Evolutionary conservation across 441 rosid species (phyloP), one percentile per base, ranked within the genome.

Genomic region (Macaranga tanarius): DNA sequence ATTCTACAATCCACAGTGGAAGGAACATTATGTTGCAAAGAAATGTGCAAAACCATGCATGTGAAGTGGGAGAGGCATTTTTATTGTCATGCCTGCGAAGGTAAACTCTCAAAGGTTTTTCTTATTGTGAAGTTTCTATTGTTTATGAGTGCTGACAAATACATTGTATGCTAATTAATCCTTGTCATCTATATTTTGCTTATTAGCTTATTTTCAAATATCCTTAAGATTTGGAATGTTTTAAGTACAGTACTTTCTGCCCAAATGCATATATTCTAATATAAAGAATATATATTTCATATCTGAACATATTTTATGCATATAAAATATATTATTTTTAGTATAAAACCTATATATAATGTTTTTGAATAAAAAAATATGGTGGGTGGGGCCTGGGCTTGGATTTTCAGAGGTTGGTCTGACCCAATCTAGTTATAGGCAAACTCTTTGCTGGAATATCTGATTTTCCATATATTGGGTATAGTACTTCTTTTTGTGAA

Each of bases 11-110:
- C 58, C 92, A 92, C 75, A 70, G 90, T 81, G 98, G 97, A 75
- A 91, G 98, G 75, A 92, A 79, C 77, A 79, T 84, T 67, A 75
- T 71, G 74, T 65, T 76, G 70, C 86, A 88, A 57, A 87, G 89
- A 86, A 90, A 89, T 80, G 80, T 81, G 72, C 98, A 94, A 79
- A 90, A 60, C 76, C 81, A 88, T 81, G 83, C 77, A 15, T 90
- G 98, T 76, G 92, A 91, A 79, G 91, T 94, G 61, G 92, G 97
- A 75, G 99, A 94, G 83, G 89, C 96, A 28, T 86, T 84, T 82
- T 77, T 94, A 73, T 79, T 92, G 64, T 91, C 99, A 61, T 87
- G 95, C 34, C 84, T 96, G 26, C 82, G 97, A 79, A 94, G 99
- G 99, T 96, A 72, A 79, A 69, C 42, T 77, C 69, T 65, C 58